phyloP scores from a whole-genome alignment of 2,329 filamentous ascomycete species.

The Apiospora hydei region DNA sequence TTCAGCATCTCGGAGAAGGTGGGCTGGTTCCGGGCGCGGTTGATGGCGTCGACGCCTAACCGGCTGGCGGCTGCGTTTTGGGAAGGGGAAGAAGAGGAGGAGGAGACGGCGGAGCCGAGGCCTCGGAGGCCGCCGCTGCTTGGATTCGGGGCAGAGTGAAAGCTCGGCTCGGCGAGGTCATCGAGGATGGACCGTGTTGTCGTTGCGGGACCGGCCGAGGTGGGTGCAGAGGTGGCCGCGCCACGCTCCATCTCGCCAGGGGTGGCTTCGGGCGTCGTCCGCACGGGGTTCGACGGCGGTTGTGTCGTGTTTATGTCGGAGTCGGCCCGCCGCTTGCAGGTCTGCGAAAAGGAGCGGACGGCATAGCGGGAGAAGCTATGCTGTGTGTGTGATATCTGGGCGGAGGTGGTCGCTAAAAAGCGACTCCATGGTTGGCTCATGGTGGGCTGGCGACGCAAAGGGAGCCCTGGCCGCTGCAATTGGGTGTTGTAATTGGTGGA shows the following conservation, averaged over 20 bases:
- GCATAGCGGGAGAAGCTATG: slow-evolving; percentile 22
- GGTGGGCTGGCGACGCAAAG: neutral
- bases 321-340: slow-evolving; percentile 25
- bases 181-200: slow-evolving; percentile 22
- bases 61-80: neutral
- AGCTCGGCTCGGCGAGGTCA: neutral
- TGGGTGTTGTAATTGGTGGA: neutral
- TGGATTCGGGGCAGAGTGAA: neutral
- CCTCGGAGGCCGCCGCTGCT: neutral
- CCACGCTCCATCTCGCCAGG: slow-evolving; percentile 15
- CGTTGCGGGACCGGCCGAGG: slow-evolving; percentile 11
- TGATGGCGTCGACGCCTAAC: slow-evolving; percentile 10
- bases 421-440: slow-evolving; percentile 28
- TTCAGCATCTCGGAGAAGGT: slow-evolving; percentile 30
- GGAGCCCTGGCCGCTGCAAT: neutral
- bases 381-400: slow-evolving; percentile 21
- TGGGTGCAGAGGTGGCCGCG: neutral
- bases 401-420: slow-evolving; percentile 26
- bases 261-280: slow-evolving; percentile 19
- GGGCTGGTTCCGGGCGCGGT: slow-evolving; percentile 26
- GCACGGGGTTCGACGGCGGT: slow-evolving; percentile 9
- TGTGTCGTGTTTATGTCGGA: slow-evolving; percentile 21
- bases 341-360: slow-evolving; percentile 28
- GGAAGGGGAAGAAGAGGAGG: neutral
- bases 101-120: neutral